Evolutionary conservation across 805 yeast species (phyloP), one percentile per base, ranked within the genome.

Genomic region (Pichia phayaonensis): DNA sequence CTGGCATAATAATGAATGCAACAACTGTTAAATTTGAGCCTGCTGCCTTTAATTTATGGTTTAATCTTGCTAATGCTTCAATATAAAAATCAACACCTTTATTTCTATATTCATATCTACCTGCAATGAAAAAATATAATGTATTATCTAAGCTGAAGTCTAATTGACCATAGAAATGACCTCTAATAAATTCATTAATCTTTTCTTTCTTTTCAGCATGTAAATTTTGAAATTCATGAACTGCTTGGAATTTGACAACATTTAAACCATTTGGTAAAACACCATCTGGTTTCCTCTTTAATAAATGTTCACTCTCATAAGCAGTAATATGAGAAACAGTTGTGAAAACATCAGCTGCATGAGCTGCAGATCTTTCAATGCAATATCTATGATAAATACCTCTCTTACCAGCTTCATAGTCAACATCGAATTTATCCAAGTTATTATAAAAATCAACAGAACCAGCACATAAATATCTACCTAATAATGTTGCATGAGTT

Each of bases 291-390:
- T 92, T 90, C 56, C 99, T 79, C 64, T 92, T 94, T 58, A 92
- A 76, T 67, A 92, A 74, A 67, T 90, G 95, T 71, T 92, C 98
- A 8, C 92, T 75, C 69, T 92, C 99, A 63, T 81, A 86, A 2
- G 98, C 98, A n/a, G 99, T 92, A 60, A 92, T 94, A 64, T 92
- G 95, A 12, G 96, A 88, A 12, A 92, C 99, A 0, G 99, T 94
- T 38, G 99, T 92, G 72, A 92, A 92, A 22, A 92, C 99, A 67
- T 92, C 99, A 8, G 96, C 89, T 15, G 94, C 77, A 66, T 92
- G 98, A 18, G 97, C 90, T 16, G 97, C 97, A 8, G 96, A 90
- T 53, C 99, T 79, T 72, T 92, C 99, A 57, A 92, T 86, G 69
- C 99, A 92, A 68, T 92, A 94, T 56, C 99, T 79, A 67, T 92